These are phyloP conservation scores for Fonsecaea nubica DNA, from an alignment of 2,329 filamentous ascomycete genomes.

Conservation along the genomic window DNA sequence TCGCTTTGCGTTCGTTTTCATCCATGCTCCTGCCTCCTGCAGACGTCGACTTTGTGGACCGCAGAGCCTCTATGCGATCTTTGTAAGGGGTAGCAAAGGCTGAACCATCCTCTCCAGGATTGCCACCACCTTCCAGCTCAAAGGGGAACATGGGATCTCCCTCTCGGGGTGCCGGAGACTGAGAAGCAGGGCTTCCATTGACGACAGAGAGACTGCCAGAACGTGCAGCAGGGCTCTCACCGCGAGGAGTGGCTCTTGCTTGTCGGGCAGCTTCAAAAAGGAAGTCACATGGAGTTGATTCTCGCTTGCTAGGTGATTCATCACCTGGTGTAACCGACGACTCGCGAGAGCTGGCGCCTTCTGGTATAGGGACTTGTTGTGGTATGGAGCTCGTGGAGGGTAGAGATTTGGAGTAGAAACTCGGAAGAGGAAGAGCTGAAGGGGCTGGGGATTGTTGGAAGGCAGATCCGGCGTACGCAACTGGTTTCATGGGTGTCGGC, in stretches of 20 bases:
- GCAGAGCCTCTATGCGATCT: constrained; percentile 54
- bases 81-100: constrained; percentile 68
- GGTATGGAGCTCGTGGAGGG: constrained; percentile 62
- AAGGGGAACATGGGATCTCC: constrained; percentile 67
- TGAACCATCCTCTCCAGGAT: constrained; percentile 60
- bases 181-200: constrained; percentile 47
- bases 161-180: constrained; percentile 54
- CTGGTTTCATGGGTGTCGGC: constrained; percentile 53
- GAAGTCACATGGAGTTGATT: constrained; percentile 82
- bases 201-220: constrained; percentile 62
- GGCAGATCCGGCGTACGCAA: constrained; percentile 85
- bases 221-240: constrained; percentile 51
- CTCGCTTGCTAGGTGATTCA: constrained; percentile 50
- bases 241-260: constrained; percentile 61
- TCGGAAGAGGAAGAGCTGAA: constrained; percentile 86
- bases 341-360: constrained; percentile 45
- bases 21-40: constrained; percentile 41
- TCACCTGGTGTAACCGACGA: constrained; percentile 39
- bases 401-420: constrained; percentile 79
- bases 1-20: constrained; percentile 51
- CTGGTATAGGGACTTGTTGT: constrained; percentile 50
- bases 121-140: constrained; percentile 67
- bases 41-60: constrained; percentile 47
- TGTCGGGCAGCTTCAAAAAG: constrained; percentile 88
- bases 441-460: constrained; percentile 95